Conservation (phyloP, 441 rosid genomes). For the Brassica balearica region DNA sequence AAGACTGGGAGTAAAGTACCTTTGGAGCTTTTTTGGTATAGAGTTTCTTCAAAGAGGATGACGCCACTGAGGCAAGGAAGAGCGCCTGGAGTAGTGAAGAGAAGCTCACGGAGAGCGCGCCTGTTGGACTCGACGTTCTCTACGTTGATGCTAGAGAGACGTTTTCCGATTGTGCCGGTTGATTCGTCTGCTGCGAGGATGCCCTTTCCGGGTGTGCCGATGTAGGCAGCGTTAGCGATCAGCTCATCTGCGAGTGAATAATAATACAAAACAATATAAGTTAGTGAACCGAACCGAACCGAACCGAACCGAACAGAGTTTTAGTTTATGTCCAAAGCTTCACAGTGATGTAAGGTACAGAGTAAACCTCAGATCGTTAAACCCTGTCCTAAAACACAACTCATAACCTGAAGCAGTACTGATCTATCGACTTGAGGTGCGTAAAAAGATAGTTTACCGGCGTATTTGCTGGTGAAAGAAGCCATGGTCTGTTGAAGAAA, state of each 20-base stretch:
- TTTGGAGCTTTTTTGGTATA: constrained; percentile 73
- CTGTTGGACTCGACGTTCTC: constrained; percentile 86
- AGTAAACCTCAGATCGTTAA: neutral
- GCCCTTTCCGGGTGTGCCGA: constrained; percentile 71
- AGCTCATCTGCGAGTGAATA: constrained; percentile 56
- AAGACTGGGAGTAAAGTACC: constrained; percentile 44
- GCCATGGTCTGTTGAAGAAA: no score
- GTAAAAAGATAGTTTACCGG: neutral
- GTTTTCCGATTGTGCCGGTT: constrained; percentile 93
- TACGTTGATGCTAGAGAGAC: constrained; percentile 84
- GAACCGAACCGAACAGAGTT: neutral
- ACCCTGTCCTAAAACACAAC: neutral
- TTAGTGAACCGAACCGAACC: neutral
- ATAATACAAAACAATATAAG: neutral
- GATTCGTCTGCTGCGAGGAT: constrained; percentile 91
- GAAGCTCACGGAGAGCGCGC: constrained; percentile 89
- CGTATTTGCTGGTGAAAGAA: no score
- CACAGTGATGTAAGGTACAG: neutral
- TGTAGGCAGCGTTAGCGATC: constrained; percentile 57
- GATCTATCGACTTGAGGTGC: neutral
- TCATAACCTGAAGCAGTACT: neutral
- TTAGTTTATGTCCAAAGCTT: neutral
- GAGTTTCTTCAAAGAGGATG: constrained; percentile 92
- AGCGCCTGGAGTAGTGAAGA: constrained; percentile 79
- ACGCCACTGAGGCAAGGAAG: constrained; percentile 81